These are phyloP conservation scores for Stenogyne calaminthoides DNA, from an alignment of 305 asterid species.

Conservation along the genomic window DNA sequence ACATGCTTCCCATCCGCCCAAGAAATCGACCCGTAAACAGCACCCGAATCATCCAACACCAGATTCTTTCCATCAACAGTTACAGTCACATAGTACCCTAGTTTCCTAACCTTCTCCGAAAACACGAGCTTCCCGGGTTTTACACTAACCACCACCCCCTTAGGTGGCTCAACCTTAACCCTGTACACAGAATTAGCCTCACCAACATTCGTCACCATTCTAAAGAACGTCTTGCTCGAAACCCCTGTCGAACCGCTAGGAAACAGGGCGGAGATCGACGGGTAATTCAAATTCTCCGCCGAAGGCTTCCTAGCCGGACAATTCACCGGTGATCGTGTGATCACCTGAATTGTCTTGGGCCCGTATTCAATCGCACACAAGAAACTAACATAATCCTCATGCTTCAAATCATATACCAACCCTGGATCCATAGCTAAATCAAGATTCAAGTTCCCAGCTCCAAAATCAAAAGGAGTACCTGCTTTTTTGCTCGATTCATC, in stretches of 20 bases:
- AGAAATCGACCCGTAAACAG: constrained; percentile 73
- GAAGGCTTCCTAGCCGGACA: constrained; percentile 74
- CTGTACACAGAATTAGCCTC: constrained; percentile 50
- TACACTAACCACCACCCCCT: constrained; percentile 69
- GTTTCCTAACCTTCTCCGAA: constrained; percentile 51
- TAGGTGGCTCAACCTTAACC: constrained; percentile 61
- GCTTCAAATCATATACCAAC: constrained; percentile 67
- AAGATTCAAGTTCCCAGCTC: constrained; percentile 83
- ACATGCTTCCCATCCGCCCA: constrained; percentile 88
- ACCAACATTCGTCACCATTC: constrained; percentile 85
- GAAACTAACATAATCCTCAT: constrained; percentile 64
- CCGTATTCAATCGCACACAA: constrained; percentile 76
- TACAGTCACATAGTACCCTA: constrained; percentile 72
- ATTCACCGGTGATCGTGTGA: constrained; percentile 63
- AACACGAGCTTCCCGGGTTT: constrained; percentile 71
- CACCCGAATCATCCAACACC: constrained; percentile 74
- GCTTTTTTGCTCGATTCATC: constrained; percentile 74
- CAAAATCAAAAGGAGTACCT: constrained; percentile 76
- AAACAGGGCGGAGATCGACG: constrained; percentile 71
- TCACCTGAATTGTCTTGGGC: constrained; percentile 83
- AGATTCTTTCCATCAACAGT: constrained; percentile 52
- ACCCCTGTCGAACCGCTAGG: constrained; percentile 48
- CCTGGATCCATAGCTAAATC: constrained; percentile 93
- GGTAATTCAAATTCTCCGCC: constrained; percentile 82
- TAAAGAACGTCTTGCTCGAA: constrained; percentile 63